Evolutionary conservation across 768 basidiomycete genomes (phyloP).

Genomic region (Favolaschia claudopus): DNA sequence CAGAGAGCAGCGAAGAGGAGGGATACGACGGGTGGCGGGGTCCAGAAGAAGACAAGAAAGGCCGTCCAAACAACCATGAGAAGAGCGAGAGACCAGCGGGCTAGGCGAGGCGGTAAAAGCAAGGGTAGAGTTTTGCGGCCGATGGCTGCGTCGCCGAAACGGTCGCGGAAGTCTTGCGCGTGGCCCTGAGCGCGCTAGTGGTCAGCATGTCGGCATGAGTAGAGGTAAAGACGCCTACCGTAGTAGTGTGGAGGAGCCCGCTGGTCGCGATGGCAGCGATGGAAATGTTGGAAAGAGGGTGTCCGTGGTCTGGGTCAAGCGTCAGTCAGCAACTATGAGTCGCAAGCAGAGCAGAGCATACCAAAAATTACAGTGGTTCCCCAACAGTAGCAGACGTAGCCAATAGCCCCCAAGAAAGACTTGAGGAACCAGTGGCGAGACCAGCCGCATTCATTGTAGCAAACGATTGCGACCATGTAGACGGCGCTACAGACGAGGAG

Average conservation of each 20-base stretch:
- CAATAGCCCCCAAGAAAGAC: slow-evolving; percentile 26
- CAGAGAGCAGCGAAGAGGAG: slow-evolving; percentile 6
- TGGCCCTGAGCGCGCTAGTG: slow-evolving; percentile 26
- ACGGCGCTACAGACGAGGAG: slow-evolving; percentile 21
- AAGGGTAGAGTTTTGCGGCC: slow-evolving; percentile 31
- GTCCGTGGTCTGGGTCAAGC: slow-evolving; percentile 17
- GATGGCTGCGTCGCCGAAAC: slow-evolving; percentile 29
- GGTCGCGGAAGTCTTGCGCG: slow-evolving; percentile 33
- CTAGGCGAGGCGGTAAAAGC: slow-evolving; percentile 26
- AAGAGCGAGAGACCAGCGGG: slow-evolving; percentile 29
- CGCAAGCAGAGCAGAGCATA: neutral
- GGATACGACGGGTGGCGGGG: slow-evolving; percentile 15
- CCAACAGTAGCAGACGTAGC: slow-evolving; percentile 33
- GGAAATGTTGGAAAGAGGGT: slow-evolving; percentile 21
- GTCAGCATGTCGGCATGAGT: too few species aligned
- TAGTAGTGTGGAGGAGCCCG: slow-evolving; percentile 43
- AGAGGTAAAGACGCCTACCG: slow-evolving; percentile 30
- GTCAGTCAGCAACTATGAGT: neutral
- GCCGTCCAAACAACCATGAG: slow-evolving; percentile 23
- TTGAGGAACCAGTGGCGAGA: slow-evolving; percentile 26
- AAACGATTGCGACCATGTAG: slow-evolving; percentile 28
- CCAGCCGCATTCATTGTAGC: slow-evolving; percentile 30
- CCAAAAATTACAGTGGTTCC: slow-evolving; percentile 31
- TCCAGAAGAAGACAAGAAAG: slow-evolving; percentile 25
- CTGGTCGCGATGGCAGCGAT: slow-evolving; percentile 37